A percentile compares a stretch with the other conserved stretches of the same genome.
phyloP scores from a whole-genome alignment of 2,329 filamentous ascomycete species.

The Meredithiella fracta region DNA sequence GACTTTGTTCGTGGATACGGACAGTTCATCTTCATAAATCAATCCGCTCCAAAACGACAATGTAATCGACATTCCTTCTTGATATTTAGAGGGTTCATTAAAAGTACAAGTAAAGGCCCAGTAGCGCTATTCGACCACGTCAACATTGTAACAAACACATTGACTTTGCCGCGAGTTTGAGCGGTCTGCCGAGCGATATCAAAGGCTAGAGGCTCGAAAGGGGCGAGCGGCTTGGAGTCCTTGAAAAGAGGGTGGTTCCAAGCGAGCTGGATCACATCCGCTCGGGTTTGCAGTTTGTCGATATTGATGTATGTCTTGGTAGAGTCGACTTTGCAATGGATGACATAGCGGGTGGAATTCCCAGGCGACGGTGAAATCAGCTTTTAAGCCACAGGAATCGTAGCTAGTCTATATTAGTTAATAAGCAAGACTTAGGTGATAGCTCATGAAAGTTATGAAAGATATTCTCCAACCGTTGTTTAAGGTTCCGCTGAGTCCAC shows the following conservation, averaged over 20 bases:
- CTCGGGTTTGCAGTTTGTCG: not conserved
- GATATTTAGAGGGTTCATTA: slow-evolving; percentile 31
- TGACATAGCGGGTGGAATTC: slow-evolving; percentile 33
- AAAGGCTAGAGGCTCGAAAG: slow-evolving; percentile 31
- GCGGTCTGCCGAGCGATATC: slow-evolving; percentile 25
- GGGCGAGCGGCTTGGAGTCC: slow-evolving; percentile 30
- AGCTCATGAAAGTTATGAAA: slow-evolving; percentile 24
- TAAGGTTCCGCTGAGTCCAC: slow-evolving; percentile 10
- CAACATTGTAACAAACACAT: slow-evolving; percentile 30
- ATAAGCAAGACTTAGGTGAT: not conserved
- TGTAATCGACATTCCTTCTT: slow-evolving; percentile 34
- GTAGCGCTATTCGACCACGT: slow-evolving; percentile 21
- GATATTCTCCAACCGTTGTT: slow-evolving; percentile 21
- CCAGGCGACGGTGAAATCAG: slow-evolving; percentile 35
- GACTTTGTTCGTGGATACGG: slow-evolving; percentile 26
- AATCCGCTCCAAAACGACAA: slow-evolving; percentile 40
- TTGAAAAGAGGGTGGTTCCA: slow-evolving; percentile 24
- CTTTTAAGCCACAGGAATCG: slow-evolving; percentile 27
- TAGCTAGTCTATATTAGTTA: not conserved
- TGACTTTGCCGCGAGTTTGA: slow-evolving; percentile 21
- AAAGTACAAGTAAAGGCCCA: slow-evolving; percentile 29
- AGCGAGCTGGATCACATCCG: slow-evolving; percentile 18
- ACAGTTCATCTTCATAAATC: slow-evolving; percentile 39
- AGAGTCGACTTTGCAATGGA: slow-evolving; percentile 29
- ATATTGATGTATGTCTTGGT: slow-evolving; percentile 14